A percentile compares a stretch with the other conserved stretches of the same genome.
phyloP scores from a whole-genome alignment of 2,329 filamentous ascomycete species.

The Fusarium devonianum region DNA sequence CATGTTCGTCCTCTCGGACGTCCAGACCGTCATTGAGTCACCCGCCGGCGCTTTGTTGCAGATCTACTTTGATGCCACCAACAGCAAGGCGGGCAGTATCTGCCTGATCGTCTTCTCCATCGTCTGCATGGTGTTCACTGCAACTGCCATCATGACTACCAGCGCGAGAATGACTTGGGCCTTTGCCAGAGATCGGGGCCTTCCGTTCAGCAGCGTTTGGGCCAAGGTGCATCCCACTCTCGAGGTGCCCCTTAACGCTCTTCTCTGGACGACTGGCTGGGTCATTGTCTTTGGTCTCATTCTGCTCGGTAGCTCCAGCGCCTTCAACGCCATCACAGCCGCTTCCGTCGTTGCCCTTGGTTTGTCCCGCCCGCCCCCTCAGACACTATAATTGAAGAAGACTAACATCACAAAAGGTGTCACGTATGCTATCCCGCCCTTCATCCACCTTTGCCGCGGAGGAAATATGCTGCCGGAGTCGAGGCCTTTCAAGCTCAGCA shows the following conservation, averaged over 20 bases:
- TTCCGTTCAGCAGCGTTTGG: constrained; percentile 69
- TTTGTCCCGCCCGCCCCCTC: neutral
- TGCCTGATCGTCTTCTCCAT: constrained; percentile 73
- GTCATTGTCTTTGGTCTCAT: constrained; percentile 75
- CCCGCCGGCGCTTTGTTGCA: constrained; percentile 65
- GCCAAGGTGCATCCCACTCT: constrained; percentile 67
- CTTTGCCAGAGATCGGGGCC: constrained; percentile 69
- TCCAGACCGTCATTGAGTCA: constrained; percentile 63
- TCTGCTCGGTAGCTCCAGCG: constrained; percentile 70
- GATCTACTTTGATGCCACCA: constrained; percentile 70
- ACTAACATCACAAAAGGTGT: constrained; percentile 46
- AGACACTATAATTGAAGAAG: constrained; percentile 36
- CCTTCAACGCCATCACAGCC: constrained; percentile 76
- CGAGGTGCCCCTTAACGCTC: constrained; percentile 71
- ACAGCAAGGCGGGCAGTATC: constrained; percentile 66
- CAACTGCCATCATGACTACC: constrained; percentile 70
- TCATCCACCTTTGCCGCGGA: constrained; percentile 72
- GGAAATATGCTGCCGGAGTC: constrained; percentile 68
- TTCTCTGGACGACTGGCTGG: constrained; percentile 66
- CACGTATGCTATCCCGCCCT: constrained; percentile 77
- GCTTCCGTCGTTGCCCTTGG: constrained; percentile 75
- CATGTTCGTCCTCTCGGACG: constrained; percentile 68
- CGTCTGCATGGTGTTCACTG: constrained; percentile 70
- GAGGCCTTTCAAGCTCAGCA: constrained; percentile 48
- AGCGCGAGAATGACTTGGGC: constrained; percentile 72